phyloP scores from a whole-genome alignment of 2,329 filamentous ascomycete genomes.

The Sclerotinia nivalis region DNA sequence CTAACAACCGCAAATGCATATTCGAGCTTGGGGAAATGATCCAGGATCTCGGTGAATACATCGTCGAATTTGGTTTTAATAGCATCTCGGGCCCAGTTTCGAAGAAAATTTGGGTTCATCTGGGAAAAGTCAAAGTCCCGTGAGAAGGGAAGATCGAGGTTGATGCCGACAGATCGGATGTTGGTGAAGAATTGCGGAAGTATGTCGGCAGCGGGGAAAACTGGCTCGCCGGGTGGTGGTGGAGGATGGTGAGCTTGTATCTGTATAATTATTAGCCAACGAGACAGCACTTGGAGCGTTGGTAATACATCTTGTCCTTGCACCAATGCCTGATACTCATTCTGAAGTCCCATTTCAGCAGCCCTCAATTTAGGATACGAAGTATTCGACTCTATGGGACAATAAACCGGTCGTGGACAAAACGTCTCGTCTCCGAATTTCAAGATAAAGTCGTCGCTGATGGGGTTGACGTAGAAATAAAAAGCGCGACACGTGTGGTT shows the following conservation, averaged over 20 bases:
- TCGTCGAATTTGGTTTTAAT: not conserved
- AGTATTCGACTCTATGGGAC: not conserved
- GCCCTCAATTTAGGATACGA: not conserved
- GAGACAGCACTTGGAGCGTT: not conserved
- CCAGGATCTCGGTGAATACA: not conserved
- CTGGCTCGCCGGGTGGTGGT: not conserved
- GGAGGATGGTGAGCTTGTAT: fast-evolving
- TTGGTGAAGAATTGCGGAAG: constrained; percentile 11
- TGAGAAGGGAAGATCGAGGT: not conserved
- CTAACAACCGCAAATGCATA: not conserved
- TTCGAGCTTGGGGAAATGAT: constrained; percentile 3
- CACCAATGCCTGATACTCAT: fast-evolving
- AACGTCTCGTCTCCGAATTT: not conserved
- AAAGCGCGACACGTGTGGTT: too few species aligned
- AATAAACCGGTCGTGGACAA: not conserved
- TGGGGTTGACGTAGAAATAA: constrained; percentile 6
- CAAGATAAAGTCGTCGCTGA: constrained; percentile 12
- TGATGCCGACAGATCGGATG: constrained; percentile 10
- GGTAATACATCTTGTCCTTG: fast-evolving
- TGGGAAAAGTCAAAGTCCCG: not conserved
- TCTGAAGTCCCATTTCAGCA: not conserved
- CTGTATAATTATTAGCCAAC: not conserved
- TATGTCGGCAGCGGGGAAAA: not conserved
- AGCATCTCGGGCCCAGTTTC: not conserved
- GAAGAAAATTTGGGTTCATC: not conserved